Evolutionary conservation across 345 rosid species (phyloP), one percentile per base, ranked within the genome.

Genomic region (Turnera subulata): DNA sequence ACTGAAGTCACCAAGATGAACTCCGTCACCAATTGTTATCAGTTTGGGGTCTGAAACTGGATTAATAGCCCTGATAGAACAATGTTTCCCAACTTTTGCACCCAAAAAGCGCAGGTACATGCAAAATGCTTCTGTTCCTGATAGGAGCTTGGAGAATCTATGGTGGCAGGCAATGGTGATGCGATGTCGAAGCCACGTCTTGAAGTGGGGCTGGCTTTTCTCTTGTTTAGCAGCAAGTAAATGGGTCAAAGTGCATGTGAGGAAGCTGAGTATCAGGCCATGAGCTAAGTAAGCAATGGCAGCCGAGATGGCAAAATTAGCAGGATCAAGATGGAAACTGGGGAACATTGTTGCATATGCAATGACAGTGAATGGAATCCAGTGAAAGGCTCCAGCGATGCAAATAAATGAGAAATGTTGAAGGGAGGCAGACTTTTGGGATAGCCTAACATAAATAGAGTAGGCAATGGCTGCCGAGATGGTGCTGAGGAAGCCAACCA

Each of bases 1-100:
- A 55, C 88, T 73, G 25, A 84, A 82, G 71, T 84, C 91, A 46
- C 87, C 91, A 14, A 82, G 79, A 68, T 84, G 91, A 25, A 82
- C 87, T 11, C 91, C 87, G 15, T 58, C 69, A 15, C 80, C 79
- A 22, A 84, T 59, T 4, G 67, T 63, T 15, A 84, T 70, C 67
- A 70, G 48, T 29, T 68, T 58, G 21, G 87, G 91, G 22, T 82
- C 77, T 24, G 82, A 65, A 17, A 81, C 74, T 13, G 91, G 75
- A 50, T 84, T 84, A 61, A 84, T 79, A 56, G 91, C 82, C 56
- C 86, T 75, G 65, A 84, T 73, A 14, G 91, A 84, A 56, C 84
- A 81, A 55, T 75, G 75, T 38, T 58, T 70, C 52, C 90, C 84
- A 50, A 84, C 65, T 53, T 67, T 71, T 32, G 82, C 77, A 21